Evolutionary conservation across 148 eudicot species (phyloP).

Genomic region (Cornus florida): DNA sequence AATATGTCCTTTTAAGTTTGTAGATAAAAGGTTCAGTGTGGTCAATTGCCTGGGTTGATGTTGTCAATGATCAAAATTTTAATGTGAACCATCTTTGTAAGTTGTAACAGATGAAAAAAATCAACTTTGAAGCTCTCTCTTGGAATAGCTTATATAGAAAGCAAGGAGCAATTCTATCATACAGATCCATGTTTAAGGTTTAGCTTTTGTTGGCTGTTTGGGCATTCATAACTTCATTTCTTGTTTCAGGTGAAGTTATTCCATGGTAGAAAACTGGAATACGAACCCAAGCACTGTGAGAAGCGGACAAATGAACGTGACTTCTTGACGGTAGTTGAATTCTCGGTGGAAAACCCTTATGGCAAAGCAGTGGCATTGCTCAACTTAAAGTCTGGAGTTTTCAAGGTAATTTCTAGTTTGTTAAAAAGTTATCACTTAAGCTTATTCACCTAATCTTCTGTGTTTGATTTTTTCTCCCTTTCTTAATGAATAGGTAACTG

Average conservation of each 20-base stretch:
- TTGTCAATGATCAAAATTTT: too few species aligned
- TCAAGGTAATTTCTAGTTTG: constrained; percentile 41
- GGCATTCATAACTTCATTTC: constrained; percentile 1
- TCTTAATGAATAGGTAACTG: constrained; percentile 48
- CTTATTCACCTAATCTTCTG: background rate
- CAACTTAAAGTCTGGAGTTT: constrained; percentile 61
- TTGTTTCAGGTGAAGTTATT: constrained; percentile 64
- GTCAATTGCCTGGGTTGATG: too few species aligned
- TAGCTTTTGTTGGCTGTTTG: background rate
- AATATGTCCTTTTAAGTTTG: too few species aligned
- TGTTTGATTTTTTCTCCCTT: background rate
- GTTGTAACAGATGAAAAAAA: too few species aligned
- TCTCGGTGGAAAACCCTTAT: constrained; percentile 71
- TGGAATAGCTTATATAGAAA: too few species aligned
- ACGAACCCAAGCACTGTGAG: constrained; percentile 53
- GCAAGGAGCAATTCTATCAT: background rate
- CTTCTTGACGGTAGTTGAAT: constrained; percentile 71
- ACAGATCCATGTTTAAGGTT: background rate
- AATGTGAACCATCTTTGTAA: too few species aligned
- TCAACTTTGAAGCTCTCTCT: background rate
- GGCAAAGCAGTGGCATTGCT: constrained; percentile 75
- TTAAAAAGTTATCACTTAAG: background rate
- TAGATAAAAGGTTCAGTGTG: too few species aligned
- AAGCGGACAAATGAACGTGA: constrained; percentile 48
- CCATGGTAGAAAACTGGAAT: constrained; percentile 77